phyloP scores from a whole-genome alignment of 176 grass and related monocot genomes.

The Triticum monococcum region DNA sequence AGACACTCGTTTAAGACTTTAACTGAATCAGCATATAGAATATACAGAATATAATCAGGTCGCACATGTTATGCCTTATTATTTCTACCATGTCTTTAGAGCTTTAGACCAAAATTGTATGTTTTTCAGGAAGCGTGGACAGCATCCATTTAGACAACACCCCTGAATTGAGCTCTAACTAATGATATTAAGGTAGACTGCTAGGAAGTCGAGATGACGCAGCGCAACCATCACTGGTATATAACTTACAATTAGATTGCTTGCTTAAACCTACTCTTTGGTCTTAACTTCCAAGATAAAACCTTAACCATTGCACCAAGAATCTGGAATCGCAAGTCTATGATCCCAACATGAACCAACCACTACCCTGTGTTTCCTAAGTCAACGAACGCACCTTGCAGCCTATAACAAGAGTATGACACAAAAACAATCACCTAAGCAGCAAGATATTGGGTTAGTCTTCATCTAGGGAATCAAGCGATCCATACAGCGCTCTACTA shows the following conservation, averaged over 20 bases:
- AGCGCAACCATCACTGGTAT: neutral
- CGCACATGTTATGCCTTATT: neutral
- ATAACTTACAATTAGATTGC: neutral
- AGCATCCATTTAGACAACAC: neutral
- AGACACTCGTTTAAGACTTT: neutral
- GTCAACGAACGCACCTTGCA: neutral
- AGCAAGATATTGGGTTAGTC: neutral
- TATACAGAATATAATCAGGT: neutral
- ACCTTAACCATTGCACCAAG: neutral
- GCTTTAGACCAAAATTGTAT: neutral
- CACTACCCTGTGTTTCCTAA: neutral
- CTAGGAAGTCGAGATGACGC: neutral
- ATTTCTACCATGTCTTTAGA: neutral
- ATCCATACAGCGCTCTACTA: neutral
- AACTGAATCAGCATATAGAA: neutral
- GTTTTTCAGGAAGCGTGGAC: neutral
- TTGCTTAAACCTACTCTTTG: neutral
- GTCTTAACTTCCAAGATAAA: neutral
- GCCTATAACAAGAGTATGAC: neutral
- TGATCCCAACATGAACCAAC: neutral
- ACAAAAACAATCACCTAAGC: neutral
- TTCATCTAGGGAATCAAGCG: neutral
- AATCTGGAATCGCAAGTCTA: neutral
- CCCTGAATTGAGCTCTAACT: neutral
- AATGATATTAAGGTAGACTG: neutral